Conservation (phyloP, 108 stramenopile species). For the Nannochloropsis salina region DNA sequence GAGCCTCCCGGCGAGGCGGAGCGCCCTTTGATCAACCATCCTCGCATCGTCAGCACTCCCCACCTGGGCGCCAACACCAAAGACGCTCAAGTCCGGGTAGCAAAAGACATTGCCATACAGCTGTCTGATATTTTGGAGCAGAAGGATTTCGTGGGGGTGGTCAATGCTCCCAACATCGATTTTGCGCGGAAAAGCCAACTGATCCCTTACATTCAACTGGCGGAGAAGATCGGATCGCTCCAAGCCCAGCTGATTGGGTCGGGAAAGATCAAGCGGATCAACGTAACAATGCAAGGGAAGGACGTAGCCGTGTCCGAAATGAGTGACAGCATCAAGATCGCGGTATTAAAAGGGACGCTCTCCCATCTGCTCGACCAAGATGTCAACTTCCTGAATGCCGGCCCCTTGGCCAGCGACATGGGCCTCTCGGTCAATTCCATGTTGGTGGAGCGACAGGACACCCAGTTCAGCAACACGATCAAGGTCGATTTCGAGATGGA, state of each 20-base stretch:
- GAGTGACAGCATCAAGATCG: slow-evolving; percentile 53
- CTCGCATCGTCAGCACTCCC: slow-evolving; percentile 53
- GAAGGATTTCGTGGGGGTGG: slow-evolving; percentile 54
- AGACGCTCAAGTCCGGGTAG: slow-evolving; percentile 58
- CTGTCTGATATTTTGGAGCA: slow-evolving; percentile 58
- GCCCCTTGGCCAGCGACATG: slow-evolving; percentile 52
- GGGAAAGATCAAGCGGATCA: slow-evolving; percentile 50
- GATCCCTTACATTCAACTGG: slow-evolving; percentile 47
- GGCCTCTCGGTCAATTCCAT: slow-evolving; percentile 48
- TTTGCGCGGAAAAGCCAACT: slow-evolving; percentile 43
- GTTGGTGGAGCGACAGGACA: slow-evolving; percentile 37
- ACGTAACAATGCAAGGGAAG: slow-evolving; percentile 48
- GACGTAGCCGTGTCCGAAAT: slow-evolving; percentile 52
- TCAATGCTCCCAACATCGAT: slow-evolving; percentile 57
- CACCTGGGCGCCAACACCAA: slow-evolving; percentile 57
- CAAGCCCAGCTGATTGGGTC: slow-evolving; percentile 58
- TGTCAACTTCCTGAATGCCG: slow-evolving; percentile 54
- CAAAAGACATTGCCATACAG: slow-evolving; percentile 56
- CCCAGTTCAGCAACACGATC: slow-evolving; percentile 52
- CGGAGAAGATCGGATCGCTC: slow-evolving; percentile 57
- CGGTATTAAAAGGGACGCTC: slow-evolving; percentile 56
- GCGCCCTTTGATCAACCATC: slow-evolving; percentile 48
- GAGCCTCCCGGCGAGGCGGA: slow-evolving; percentile 56
- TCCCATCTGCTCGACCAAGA: slow-evolving; percentile 46
- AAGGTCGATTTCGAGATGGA: slow-evolving; percentile 57